phyloP scores from a whole-genome alignment of 495 filamentous ascomycete genomes.

The Xylaria palmicola region DNA sequence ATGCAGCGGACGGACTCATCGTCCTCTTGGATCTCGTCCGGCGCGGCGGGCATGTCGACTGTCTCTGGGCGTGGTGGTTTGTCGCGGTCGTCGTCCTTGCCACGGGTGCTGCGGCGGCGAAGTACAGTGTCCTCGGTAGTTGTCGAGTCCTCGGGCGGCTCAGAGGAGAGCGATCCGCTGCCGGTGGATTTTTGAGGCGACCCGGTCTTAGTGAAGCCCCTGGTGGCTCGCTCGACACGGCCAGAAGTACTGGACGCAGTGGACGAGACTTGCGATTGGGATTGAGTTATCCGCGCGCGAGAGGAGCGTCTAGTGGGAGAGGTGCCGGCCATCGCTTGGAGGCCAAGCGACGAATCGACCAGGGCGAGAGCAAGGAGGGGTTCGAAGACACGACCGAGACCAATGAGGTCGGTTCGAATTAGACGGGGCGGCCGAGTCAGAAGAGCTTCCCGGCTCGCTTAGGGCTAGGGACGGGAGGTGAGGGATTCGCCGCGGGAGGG shows the following conservation, averaged over 20 bases:
- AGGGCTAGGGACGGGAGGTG: not conserved
- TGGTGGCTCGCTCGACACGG: slow-evolving; percentile 67
- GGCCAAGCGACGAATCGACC: slow-evolving; percentile 29
- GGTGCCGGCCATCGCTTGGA: slow-evolving; percentile 51
- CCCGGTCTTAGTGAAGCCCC: slow-evolving; percentile 66
- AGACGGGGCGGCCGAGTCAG: slow-evolving; percentile 8
- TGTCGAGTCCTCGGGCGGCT: slow-evolving; percentile 68
- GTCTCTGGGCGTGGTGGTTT: slow-evolving; percentile 45
- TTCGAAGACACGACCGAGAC: slow-evolving; percentile 14
- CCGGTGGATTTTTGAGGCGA: slow-evolving; percentile 73
- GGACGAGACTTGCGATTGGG: slow-evolving; percentile 75
- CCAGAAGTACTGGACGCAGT: slow-evolving; percentile 64
- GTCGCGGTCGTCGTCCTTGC: slow-evolving; percentile 46
- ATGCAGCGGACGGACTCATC: slow-evolving; percentile 94
- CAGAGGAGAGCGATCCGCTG: slow-evolving; percentile 70
- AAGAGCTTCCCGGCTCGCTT: not conserved
- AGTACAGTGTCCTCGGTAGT: slow-evolving; percentile 45
- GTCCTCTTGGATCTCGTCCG: slow-evolving; percentile 73
- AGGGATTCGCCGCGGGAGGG: not conserved
- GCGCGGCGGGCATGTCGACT: slow-evolving; percentile 52
- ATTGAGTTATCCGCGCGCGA: slow-evolving; percentile 80
- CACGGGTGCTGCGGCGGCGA: slow-evolving; percentile 62
- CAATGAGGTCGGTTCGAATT: slow-evolving; percentile 11
- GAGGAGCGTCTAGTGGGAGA: slow-evolving; percentile 84
- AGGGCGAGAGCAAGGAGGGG: slow-evolving; percentile 17